Evolutionary conservation across 208 protist species (phyloP).

Genomic region (Trypanosoma cruzi): DNA sequence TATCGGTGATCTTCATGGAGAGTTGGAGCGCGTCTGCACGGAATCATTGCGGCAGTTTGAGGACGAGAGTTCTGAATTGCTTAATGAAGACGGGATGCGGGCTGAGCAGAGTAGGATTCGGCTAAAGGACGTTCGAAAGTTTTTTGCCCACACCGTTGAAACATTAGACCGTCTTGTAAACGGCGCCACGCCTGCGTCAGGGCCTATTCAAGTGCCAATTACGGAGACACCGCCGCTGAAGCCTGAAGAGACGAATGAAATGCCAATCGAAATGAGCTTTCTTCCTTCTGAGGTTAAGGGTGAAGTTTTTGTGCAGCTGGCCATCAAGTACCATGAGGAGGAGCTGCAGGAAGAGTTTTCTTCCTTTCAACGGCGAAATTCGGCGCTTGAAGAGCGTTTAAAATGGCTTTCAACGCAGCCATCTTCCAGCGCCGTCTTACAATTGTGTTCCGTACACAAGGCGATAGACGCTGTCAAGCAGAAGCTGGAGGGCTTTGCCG

Average conservation of each 20-base stretch:
- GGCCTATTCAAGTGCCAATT: slow-evolving; percentile 4
- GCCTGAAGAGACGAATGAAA: not conserved
- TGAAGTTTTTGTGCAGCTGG: not conserved
- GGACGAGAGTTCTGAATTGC: slow-evolving; percentile 9
- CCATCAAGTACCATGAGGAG: slow-evolving; percentile 14
- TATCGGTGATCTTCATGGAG: slow-evolving; percentile 11
- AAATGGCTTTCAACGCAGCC: slow-evolving; percentile 32
- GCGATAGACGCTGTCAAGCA: slow-evolving; percentile 22
- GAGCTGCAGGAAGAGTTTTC: slow-evolving; percentile 32
- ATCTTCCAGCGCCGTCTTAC: slow-evolving; percentile 25
- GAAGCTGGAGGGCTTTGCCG: slow-evolving; percentile 19
- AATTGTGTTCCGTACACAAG: slow-evolving; percentile 30
- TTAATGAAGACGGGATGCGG: not conserved
- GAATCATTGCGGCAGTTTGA: slow-evolving; percentile 10
- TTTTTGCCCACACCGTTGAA: slow-evolving; percentile 17
- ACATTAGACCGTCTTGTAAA: slow-evolving; percentile 14
- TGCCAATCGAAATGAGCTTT: not conserved
- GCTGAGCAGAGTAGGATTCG: not conserved
- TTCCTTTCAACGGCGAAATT: slow-evolving; percentile 9
- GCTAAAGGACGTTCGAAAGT: slow-evolving; percentile 19
- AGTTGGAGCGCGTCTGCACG: not conserved
- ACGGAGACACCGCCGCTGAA: not conserved
- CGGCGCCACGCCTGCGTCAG: slow-evolving; percentile 3
- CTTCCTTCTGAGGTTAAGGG: not conserved
- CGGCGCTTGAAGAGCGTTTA: slow-evolving; percentile 23